Evolutionary conservation across 2,329 filamentous ascomycete species (phyloP), one percentile per base, ranked within the genome.

Genomic region (Geosmithia morbida): DNA sequence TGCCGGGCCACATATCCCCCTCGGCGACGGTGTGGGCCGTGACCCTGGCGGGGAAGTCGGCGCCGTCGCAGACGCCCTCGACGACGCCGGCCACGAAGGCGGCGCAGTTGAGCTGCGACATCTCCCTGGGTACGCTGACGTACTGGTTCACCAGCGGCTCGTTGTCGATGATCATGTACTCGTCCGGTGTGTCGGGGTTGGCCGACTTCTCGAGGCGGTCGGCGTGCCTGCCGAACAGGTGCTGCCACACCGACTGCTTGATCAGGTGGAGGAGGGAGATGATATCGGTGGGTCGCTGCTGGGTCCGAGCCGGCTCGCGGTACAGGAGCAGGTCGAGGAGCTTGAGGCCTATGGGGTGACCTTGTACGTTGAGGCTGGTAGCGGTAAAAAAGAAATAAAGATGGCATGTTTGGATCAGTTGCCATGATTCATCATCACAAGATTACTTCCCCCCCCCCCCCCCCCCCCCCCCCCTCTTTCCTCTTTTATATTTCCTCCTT

Each of bases 141-240:
- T 92, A 97, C 52, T 84, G 83, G 66, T 96, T 97, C 40, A 97
- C 90, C 46, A 97, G 74, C 19, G 92, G 92, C 62, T 97, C 92
- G 66, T 98, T 97, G 68, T 98, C 92, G 57, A 89, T 87, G 57
- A 98, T 92, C 90, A 98, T 97, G 72, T 97, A 98, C 70, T 97
- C 90, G 56, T 92, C 87, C 8, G 87, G 83, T 46, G 88, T 90
- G 47, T 82, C 78, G 8, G 85, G 82, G 57, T 86, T 83, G 47
- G 81, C 81, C 50, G 81, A 87, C 67, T 92, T 89, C 68, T 98
- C 92, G 49, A 98, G 80, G 17, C 87, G 85, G 67, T 97, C 90
- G 26, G 92, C 92, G 48, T 89, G 83, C 1, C 90, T 84, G 39
- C 79, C 81, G 65, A 98, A 98, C 45, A 98, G 83, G 64, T 94